These are phyloP conservation scores for Colletotrichum lini DNA, from an alignment of 2,329 filamentous ascomycete genomes.

Conservation along the genomic window DNA sequence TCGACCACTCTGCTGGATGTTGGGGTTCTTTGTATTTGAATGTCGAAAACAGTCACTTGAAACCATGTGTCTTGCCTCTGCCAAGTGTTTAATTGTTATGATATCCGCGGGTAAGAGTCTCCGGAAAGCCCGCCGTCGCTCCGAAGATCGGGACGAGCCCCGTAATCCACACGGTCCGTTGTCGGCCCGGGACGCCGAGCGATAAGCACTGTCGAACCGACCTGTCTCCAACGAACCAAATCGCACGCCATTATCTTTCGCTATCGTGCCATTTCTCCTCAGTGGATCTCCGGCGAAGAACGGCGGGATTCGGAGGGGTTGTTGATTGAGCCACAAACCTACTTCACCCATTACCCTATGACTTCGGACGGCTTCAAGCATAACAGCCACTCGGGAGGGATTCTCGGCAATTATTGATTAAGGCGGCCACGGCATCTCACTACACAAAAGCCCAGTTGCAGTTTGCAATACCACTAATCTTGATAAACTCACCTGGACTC, in stretches of 20 bases:
- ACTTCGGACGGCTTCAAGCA: background rate
- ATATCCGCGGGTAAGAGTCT: slow-evolving; percentile 8
- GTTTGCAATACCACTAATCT: no score
- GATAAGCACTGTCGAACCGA: slow-evolving; percentile 10
- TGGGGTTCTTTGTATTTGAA: background rate
- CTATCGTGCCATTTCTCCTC: slow-evolving; percentile 19
- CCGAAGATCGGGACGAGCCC: slow-evolving; percentile 26
- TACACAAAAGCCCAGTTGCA: background rate
- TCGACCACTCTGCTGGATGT: background rate
- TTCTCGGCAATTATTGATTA: background rate
- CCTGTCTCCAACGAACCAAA: slow-evolving; percentile 15
- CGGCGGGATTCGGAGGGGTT: slow-evolving; percentile 9
- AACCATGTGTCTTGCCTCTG: background rate
- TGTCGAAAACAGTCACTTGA: no score
- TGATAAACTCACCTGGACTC: background rate
- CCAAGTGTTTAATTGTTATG: background rate
- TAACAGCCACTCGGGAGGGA: no score
- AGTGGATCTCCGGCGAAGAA: slow-evolving; percentile 23
- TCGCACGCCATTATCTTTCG: slow-evolving; percentile 30
- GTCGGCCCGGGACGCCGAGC: slow-evolving; percentile 27
- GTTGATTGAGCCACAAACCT: background rate
- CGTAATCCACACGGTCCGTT: slow-evolving; percentile 29
- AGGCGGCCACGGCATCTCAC: background rate
- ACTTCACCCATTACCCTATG: background rate
- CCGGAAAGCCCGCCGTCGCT: slow-evolving; percentile 6